A percentile compares a stretch with the other conserved stretches of the same genome.
phyloP scores from a whole-genome alignment of 2,329 filamentous ascomycete species.

The Penicillium sp. region DNA sequence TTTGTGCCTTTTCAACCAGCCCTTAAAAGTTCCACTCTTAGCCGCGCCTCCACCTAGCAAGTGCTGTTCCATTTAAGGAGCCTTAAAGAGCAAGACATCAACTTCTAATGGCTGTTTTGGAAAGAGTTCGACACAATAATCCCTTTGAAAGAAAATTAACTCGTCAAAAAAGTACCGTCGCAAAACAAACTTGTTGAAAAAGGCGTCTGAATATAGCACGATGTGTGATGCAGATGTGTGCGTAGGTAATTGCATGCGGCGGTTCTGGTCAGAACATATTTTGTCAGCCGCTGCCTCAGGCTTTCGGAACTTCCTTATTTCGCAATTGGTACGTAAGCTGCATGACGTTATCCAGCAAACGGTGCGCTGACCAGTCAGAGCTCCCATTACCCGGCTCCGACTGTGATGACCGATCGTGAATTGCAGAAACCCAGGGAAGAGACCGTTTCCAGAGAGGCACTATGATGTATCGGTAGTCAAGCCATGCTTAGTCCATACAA shows the following conservation, averaged over 20 bases:
- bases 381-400: constrained; percentile 9
- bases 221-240: constrained; percentile 18
- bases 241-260: not conserved
- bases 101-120: not conserved
- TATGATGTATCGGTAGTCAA: no score
- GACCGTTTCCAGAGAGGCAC: not conserved
- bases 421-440: constrained; percentile 4
- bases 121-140: not conserved
- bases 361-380: constrained; percentile 19
- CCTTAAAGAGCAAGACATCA: not conserved
- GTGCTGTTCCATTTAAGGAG: not conserved
- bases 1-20: no score
- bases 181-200: constrained; percentile 15
- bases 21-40: no score
- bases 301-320: no score
- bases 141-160: constrained; percentile 4
- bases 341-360: no score
- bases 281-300: no score
- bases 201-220: constrained; percentile 19
- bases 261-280: no score
- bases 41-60: not conserved
- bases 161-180: constrained; percentile 14
- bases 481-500: no score
- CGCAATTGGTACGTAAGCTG: no score
- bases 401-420: constrained; percentile 6